Evolutionary conservation across 495 filamentous ascomycete species (phyloP).

Genomic region (Trichoderma virens): DNA sequence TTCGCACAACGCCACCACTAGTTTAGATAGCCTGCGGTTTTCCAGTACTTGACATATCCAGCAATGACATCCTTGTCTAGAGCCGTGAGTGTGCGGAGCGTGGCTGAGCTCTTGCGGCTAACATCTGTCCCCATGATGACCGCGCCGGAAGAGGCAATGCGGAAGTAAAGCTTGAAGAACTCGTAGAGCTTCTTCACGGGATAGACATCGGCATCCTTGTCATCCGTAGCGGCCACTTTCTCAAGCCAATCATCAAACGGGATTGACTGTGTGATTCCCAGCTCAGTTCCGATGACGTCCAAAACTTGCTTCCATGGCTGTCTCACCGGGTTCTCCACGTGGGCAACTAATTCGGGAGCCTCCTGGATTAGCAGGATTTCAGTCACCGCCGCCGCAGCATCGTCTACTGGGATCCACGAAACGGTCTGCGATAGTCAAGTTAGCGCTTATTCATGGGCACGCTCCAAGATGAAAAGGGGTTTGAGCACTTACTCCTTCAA

Average conservation of each 20-base stretch:
- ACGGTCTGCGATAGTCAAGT: background rate
- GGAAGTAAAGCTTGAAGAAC: conserved; percentile 6
- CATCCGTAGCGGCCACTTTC: background rate
- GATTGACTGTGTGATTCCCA: background rate
- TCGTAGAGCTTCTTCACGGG: conserved; percentile 4
- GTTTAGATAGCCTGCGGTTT: background rate
- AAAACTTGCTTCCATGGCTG: background rate
- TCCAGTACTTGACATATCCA: conserved; percentile 1
- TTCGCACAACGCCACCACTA: too few species aligned
- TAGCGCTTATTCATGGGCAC: background rate
- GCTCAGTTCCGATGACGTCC: background rate
- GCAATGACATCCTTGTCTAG: background rate
- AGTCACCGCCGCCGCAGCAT: background rate
- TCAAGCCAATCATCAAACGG: conserved; percentile 1
- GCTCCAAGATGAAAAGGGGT: background rate
- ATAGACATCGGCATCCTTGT: background rate
- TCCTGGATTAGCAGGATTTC: background rate
- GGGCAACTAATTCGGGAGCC: background rate
- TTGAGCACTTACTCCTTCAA: background rate
- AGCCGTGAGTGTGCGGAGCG: background rate
- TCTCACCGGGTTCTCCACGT: conserved; percentile 5
- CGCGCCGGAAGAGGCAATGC: background rate
- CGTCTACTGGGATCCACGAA: conserved; percentile 5
- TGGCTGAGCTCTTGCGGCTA: background rate
- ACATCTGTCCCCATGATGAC: conserved; percentile 4